phyloP scores from a whole-genome alignment of 305 asterid genomes.

The Solanum hybrid region DNA sequence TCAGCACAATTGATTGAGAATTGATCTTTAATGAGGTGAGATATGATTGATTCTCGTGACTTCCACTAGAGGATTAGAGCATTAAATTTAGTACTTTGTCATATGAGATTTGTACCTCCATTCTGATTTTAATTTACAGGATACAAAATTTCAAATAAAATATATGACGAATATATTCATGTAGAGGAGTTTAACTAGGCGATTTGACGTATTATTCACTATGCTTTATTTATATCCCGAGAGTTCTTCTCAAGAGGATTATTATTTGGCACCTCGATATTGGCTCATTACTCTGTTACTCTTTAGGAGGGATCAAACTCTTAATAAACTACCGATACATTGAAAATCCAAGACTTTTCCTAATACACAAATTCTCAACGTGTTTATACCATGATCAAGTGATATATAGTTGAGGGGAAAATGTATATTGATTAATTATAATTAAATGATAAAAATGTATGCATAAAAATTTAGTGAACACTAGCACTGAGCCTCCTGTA shows the following conservation, averaged over 20 bases:
- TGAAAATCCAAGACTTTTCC: background rate
- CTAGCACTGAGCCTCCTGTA: background rate
- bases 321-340: background rate
- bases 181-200: background rate
- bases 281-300: background rate
- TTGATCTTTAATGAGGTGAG: background rate
- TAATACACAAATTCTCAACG: background rate
- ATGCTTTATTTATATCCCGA: too few relatives aligned
- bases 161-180: background rate
- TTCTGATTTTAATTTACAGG: background rate
- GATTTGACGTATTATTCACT: too few relatives aligned
- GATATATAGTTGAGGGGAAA: background rate
- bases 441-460: background rate
- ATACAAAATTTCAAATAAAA: background rate
- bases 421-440: background rate
- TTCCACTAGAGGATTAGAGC: background rate
- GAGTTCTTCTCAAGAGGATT: background rate
- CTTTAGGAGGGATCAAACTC: background rate
- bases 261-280: background rate
- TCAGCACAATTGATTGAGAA: background rate
- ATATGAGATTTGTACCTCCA: background rate
- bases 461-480: background rate
- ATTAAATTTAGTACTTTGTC: background rate
- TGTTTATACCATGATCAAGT: background rate
- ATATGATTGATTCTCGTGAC: background rate